Conservation (phyloP, 306 rosid species). For the Medicago ruthenica region DNA sequence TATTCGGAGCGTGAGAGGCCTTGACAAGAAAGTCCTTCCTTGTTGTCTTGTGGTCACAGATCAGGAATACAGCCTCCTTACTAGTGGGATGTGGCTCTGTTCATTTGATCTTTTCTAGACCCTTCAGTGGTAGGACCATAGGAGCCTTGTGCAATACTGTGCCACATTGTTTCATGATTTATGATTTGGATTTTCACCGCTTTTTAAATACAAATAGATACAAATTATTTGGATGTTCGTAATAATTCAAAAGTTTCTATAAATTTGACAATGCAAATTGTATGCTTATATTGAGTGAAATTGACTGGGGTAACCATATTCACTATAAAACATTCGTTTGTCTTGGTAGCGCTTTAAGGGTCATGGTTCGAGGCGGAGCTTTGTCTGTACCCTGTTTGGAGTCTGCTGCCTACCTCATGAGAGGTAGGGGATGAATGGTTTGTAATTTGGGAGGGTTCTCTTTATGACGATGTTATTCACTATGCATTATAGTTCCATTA, state of each 20-base stretch:
- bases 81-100: constrained; percentile 6
- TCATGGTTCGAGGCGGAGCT: constrained; percentile 78
- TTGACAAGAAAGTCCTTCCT: background rate
- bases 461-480: constrained; percentile 41
- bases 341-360: constrained; percentile 85
- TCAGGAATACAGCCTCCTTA: constrained; percentile 1
- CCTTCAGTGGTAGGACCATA: constrained; percentile 4
- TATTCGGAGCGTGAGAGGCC: background rate
- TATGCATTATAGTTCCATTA: constrained; percentile 43
- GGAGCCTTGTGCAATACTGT: constrained; percentile 13
- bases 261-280: constrained; percentile 35
- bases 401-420: constrained; percentile 88
- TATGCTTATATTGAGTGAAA: constrained; percentile 49
- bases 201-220: background rate
- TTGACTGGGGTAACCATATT: constrained; percentile 59
- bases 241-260: constrained; percentile 26
- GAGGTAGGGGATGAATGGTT: constrained; percentile 72
- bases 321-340: constrained; percentile 67
- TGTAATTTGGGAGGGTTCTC: constrained; percentile 66
- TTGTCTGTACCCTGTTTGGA: constrained; percentile 75
- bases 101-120: constrained; percentile 19
- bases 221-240: constrained; percentile 19
- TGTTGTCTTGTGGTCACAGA: constrained; percentile 18
- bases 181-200: background rate
- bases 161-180: constrained; percentile 19